These are phyloP conservation scores for Lasiosphaeris hirsuta DNA, from an alignment of 495 filamentous ascomycete species.

Conservation along the genomic window DNA sequence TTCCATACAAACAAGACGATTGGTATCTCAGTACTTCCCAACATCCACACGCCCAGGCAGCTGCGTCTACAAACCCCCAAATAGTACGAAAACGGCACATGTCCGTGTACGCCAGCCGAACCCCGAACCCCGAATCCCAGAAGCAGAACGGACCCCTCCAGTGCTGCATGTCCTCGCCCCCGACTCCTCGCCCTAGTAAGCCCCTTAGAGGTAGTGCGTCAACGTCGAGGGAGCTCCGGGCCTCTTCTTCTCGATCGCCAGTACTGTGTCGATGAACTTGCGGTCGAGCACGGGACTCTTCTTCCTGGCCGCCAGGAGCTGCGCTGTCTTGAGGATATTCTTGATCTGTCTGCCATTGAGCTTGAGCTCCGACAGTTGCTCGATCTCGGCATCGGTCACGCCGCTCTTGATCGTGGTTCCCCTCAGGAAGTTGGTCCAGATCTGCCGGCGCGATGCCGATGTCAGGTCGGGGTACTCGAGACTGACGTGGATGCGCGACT, in stretches of 20 bases:
- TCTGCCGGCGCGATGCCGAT: slow-evolving; percentile 23
- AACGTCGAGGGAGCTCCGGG: slow-evolving; percentile 24
- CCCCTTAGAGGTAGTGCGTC: slow-evolving; percentile 25
- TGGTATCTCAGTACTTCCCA: too few relatives aligned
- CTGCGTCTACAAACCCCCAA: too few relatives aligned
- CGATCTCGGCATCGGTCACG: slow-evolving; percentile 27
- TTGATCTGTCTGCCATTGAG: slow-evolving; percentile 49
- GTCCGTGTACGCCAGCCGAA: too few relatives aligned
- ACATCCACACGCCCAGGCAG: too few relatives aligned
- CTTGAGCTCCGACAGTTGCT: slow-evolving; percentile 35
- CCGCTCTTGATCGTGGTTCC: slow-evolving; percentile 23
- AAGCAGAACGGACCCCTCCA: neutral
- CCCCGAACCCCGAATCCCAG: neutral
- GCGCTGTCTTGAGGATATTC: slow-evolving; percentile 50
- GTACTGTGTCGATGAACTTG: slow-evolving; percentile 28
- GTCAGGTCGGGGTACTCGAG: slow-evolving; percentile 47
- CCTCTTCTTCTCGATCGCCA: slow-evolving; percentile 32
- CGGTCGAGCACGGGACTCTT: slow-evolving; percentile 29
- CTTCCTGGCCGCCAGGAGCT: slow-evolving; percentile 30
- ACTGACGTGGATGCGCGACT: slow-evolving; percentile 49
- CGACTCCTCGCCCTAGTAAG: neutral
- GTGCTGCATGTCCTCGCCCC: neutral
- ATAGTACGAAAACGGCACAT: too few relatives aligned
- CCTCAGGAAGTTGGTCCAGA: slow-evolving; percentile 33
- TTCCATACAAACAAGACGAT: too few relatives aligned